Base-by-base conservation (phyloP, 805 yeast genomes). In the Saccharomycopsis schoenii region DNA sequence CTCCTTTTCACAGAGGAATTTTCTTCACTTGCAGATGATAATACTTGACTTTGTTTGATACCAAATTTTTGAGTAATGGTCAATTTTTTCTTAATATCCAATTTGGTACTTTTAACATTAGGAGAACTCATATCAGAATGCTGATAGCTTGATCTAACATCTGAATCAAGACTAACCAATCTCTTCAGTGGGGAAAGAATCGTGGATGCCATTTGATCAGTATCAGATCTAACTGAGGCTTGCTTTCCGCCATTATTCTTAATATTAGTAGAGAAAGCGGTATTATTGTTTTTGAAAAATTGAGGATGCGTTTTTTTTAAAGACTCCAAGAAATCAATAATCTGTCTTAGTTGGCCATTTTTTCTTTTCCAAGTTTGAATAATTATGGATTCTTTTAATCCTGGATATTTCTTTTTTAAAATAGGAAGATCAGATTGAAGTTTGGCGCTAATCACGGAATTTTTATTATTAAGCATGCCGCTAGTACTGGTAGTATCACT, bases 341-440 rank as follows among this genome's bases (percentile, higher is more conserved):
- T 71, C 47, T 71, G 74, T 59, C 74, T 62, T 8, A 74, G 60
- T 15, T 72, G 67, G 1, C 71, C 70, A 51, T 72, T 68, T 51
- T 61, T 65, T 0, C 64, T 64, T 59, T 70, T 73, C 57, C 72
- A 66, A 9, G 74, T 71, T 11, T 67, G 66, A 11, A 71, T 62
- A n/a, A 74, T 70, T 3, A 71, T 67, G 2, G 69, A 58, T 6
- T 69, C 72, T 11, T 71, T 61, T 14, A 70, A 58, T n/a, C 67
- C 61, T 0, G 77, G 77, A 56, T 66, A 75, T 42, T 68, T 67
- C 43, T 70, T 73, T 59, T 67, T 71, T 54, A 75, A 66, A 2
- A 70, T 68, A 1, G 65, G 61, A 39, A 72, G 68, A 58, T 72
- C 71, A 50, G 71, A 68, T 55, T 67, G 66, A 37, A 70, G 58